Base-by-base conservation (phyloP, 1,139 yeast genomes). In the Lodderomyces metapsilosis region DNA sequence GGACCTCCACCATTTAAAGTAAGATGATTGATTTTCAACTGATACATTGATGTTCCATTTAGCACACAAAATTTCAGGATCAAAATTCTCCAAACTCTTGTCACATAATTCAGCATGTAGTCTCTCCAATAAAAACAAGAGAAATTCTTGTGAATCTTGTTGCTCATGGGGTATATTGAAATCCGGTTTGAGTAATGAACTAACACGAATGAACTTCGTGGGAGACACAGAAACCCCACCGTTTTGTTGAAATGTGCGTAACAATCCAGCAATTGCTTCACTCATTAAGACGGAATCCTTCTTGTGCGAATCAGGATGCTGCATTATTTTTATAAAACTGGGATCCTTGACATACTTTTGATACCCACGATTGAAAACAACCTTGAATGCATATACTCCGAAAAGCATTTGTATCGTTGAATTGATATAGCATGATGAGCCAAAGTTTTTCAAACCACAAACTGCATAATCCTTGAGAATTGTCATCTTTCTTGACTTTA, bases 81-180 rank as follows among this genome's bases (percentile, higher is more conserved):
- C 42, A n/a, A 43, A 43, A 8, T 45, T 37, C 8, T 47, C 39
- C 4, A 48, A 37, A 24, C 47, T 37, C 16, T 49, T 53, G 12
- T 53, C 57, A 9, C 80, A 69, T 40, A 80, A 53, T 50, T 85
- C 94, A 48, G 83, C 88, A 56, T 84, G 92, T 16, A 84, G 59
- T 43, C 82, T 71, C 55, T 84, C 91, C 45, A 85, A 61, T 8
- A 84, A 53, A 49, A 82, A 81, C 57, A 84, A 70, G 40, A 85
- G 61, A 53, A 84, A 84, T 51, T 85, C 94, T 46, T 84, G 88
- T 2, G 91, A 81, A 58, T 85, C 94, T 57, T 85, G 92, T 53
- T 85, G 94, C 51, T 83, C 87, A 48, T 71, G 62, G 0, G 91
- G 91, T 9, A 84, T 82, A 49, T 71, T 68, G 42, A 84, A 73